A percentile compares a stretch with the other conserved stretches of the same genome.
These are phyloP conservation scores for Phaeosphaeriaceae sp. DNA, from an alignment of 2,329 filamentous ascomycete genomes.

Conservation along the genomic window DNA sequence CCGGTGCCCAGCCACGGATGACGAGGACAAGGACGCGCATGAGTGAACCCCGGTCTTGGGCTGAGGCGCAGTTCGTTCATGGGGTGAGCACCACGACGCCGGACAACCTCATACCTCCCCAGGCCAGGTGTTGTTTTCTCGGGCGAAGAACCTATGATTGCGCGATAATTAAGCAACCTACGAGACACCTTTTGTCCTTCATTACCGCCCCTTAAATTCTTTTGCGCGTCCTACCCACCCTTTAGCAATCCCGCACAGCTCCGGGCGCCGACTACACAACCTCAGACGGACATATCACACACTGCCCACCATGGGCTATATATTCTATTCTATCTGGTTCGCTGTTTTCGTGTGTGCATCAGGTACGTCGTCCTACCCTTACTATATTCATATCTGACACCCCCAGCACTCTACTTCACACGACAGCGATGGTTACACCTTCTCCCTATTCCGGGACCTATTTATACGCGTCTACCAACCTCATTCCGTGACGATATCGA, in stretches of 20 bases:
- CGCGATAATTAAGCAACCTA: constrained; percentile 9
- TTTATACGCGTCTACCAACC: constrained; percentile 79
- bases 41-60: not conserved
- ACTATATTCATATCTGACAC: constrained; percentile 16
- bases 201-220: constrained; percentile 7
- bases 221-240: constrained; percentile 10
- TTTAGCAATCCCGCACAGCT: constrained; percentile 22
- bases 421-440: constrained; percentile 77
- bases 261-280: constrained; percentile 15
- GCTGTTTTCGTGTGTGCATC: constrained; percentile 74
- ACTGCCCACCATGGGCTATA: constrained; percentile 69
- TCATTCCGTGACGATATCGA: constrained; percentile 87
- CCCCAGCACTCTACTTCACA: constrained; percentile 75
- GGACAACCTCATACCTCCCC: not conserved
- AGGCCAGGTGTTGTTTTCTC: not conserved
- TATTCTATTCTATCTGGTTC: constrained; percentile 80
- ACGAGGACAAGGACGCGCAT: constrained; percentile 1
- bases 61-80: constrained; percentile 3
- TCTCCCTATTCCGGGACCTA: constrained; percentile 66
- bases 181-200: constrained; percentile 15
- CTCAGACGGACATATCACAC: constrained; percentile 2
- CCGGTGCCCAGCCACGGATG: constrained; percentile 15
- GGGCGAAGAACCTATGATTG: constrained; percentile 5
- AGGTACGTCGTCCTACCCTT: constrained; percentile 53
- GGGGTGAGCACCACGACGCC: too few relatives aligned